phyloP scores from a whole-genome alignment of 2,329 filamentous ascomycete genomes.

The Cryphonectria parasitica region DNA sequence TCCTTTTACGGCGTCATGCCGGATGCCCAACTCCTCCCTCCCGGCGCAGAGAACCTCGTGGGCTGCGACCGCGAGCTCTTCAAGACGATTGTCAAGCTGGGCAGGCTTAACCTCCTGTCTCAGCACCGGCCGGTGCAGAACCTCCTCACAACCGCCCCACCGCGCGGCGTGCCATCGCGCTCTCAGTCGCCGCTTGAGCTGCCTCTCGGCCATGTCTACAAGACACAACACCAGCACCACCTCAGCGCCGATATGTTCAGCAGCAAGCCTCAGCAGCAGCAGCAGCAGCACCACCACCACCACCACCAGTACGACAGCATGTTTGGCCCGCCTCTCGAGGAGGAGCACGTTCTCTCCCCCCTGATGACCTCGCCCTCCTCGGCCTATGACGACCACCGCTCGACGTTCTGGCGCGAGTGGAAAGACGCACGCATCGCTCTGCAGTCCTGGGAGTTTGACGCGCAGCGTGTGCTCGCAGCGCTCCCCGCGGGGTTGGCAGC shows the following conservation, averaged over 20 bases:
- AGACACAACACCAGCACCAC: slow-evolving; percentile 40
- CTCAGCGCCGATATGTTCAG: slow-evolving; percentile 35
- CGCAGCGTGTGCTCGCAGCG: slow-evolving; percentile 53
- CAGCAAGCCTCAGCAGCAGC: slow-evolving; percentile 40
- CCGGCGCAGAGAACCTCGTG: slow-evolving; percentile 80
- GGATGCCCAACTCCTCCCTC: slow-evolving; percentile 53
- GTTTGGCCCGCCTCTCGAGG: slow-evolving; percentile 60
- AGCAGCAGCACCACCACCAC: too few species aligned
- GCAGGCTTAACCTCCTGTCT: slow-evolving; percentile 81
- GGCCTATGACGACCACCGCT: slow-evolving; percentile 61
- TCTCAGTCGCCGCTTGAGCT: slow-evolving; percentile 47
- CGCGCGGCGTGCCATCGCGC: slow-evolving; percentile 34
- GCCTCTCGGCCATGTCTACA: slow-evolving; percentile 49
- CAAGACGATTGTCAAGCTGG: slow-evolving; percentile 81
- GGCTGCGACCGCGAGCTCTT: slow-evolving; percentile 88
- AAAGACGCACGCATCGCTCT: slow-evolving; percentile 75
- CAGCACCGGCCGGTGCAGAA: slow-evolving; percentile 64
- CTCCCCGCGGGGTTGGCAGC: slow-evolving; percentile 45
- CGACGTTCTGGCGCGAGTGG: slow-evolving; percentile 86
- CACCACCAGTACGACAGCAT: slow-evolving; percentile 65
- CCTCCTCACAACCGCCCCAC: slow-evolving; percentile 33
- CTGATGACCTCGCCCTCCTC: slow-evolving; percentile 47
- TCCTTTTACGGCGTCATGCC: slow-evolving; percentile 62
- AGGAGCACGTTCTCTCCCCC: slow-evolving; percentile 55
- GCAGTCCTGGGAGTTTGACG: slow-evolving; percentile 79